Base-by-base conservation (phyloP, 164 flowering plant species). In the Saururus chinensis region DNA sequence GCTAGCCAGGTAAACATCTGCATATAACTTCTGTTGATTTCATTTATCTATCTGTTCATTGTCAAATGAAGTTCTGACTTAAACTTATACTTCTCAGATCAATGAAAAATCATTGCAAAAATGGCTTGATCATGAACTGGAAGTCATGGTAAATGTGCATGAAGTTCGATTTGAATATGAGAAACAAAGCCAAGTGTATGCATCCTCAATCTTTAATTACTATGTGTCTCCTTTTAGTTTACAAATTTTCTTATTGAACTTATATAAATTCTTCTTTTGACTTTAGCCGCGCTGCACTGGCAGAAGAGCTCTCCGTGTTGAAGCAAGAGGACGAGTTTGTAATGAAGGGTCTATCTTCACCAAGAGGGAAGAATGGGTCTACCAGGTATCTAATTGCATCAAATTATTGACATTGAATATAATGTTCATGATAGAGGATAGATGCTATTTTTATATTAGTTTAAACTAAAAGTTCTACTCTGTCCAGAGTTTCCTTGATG, bases 161-260 rank as follows among this genome's bases (percentile, higher is more conserved):
- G 99, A 95, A 87, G 99, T 95, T 74, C 96, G 92, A 73, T 75
- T 68, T 40, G 99, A 95, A 70, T 95, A 90, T 71, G 99, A 95
- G 77, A 95, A 85, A 73, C 99, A 95, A 77, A 88, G 95, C 60
- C 91, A 95, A 87, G 97, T 88, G 99, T 95, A 90, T 65, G 96
- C 67, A 54, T 23, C 54, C 54, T 37, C 10, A 64, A 54, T 53
- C 57, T 8, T 63, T 59, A 25, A 26, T 7, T 14, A 22, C 20
- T 20, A 21, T 67, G 49, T 41, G 26, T 40, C 20, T 63, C 14
- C 48, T 63, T 10, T 9, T 41, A 58, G 20, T 19, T 48, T 7
- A 53, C 0, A 52, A 59, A 37, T 52, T 40, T 58, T 16, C 49
- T 60, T 49, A 53, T 40, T 51, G 24, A 56, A 30, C 37, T 30